Evolutionary conservation across 2,329 filamentous ascomycete genomes (phyloP).

Genomic region (Remersonia thermophila): DNA sequence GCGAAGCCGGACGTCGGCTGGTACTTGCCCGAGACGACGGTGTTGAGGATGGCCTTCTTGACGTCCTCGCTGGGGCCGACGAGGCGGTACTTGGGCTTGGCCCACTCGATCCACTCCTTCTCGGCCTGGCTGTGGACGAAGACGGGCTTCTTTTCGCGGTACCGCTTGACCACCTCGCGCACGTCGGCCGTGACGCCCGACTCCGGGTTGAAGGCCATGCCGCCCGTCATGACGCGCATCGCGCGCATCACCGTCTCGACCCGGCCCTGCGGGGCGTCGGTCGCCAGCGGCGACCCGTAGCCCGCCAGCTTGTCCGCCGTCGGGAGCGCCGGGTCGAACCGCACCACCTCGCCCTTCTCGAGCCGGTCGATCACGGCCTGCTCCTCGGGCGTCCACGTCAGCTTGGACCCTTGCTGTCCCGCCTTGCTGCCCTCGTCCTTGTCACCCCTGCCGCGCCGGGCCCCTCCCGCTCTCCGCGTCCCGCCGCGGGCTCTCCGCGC

Average conservation of each 20-base stretch:
- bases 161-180: conserved; percentile 10
- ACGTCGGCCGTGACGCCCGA: conserved; percentile 18
- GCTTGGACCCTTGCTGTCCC: conserved; percentile 4
- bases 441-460: not conserved
- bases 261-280: conserved; percentile 20
- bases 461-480: not conserved
- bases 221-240: conserved; percentile 29
- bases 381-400: conserved; percentile 14
- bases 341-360: conserved; percentile 20
- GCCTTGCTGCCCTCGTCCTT: not conserved
- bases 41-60: conserved; percentile 24
- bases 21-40: conserved; percentile 28
- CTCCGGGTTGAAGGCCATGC: conserved; percentile 21
- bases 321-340: conserved; percentile 24
- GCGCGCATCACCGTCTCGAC: conserved; percentile 25
- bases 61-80: conserved; percentile 15
- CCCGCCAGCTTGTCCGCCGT: conserved; percentile 24
- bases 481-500: no score
- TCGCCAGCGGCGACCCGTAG: conserved; percentile 28
- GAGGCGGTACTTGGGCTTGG: conserved; percentile 11
- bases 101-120: conserved; percentile 19
- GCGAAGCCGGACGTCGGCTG: conserved; percentile 20
- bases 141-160: conserved; percentile 21
- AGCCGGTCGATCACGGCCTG: conserved; percentile 16
- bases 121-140: conserved; percentile 27